Evolutionary conservation across 305 asterid genomes (phyloP).

Genomic region (Fraxinus albicans): DNA sequence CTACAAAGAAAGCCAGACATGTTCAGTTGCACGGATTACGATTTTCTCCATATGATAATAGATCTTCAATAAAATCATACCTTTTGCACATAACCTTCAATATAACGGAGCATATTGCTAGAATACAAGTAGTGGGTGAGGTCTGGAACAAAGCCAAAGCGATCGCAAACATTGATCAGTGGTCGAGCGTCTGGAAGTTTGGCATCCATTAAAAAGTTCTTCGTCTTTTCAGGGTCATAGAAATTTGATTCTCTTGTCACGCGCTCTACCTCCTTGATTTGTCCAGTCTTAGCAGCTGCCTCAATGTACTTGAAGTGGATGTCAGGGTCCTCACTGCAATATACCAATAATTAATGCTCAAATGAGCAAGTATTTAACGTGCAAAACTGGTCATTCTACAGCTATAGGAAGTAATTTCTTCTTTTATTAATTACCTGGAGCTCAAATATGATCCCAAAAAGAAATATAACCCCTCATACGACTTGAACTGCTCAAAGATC

Average conservation of each 20-base stretch:
- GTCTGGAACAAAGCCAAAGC: conserved; percentile 59
- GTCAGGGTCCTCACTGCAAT: conserved; percentile 94
- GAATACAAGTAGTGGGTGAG: conserved; percentile 68
- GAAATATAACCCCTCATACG: conserved; percentile 95
- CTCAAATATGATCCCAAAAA: conserved; percentile 97
- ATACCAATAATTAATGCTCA: conserved; percentile 21
- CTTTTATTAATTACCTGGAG: conserved; percentile 60
- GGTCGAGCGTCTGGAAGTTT: conserved; percentile 99
- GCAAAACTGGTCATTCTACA: background rate
- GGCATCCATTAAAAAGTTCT: conserved; percentile 97
- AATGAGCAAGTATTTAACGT: background rate
- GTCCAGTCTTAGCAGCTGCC: conserved; percentile 99
- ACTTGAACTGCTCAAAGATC: conserved; percentile 96
- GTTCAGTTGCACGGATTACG: conserved; percentile 23
- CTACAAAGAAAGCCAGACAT: conserved; percentile 36
- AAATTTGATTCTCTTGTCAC: conserved; percentile 96
- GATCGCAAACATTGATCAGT: conserved; percentile 90
- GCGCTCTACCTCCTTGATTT: conserved; percentile 98
- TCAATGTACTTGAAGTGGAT: conserved; percentile 98
- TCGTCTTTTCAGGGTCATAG: conserved; percentile 92
- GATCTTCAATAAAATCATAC: conserved; percentile 21
- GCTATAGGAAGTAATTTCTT: conserved; percentile 15
- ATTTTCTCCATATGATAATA: background rate
- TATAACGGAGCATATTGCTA: conserved; percentile 94
- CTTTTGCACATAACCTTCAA: conserved; percentile 85